phyloP scores from a whole-genome alignment of 2,329 filamentous ascomycete genomes.

The Aspergillus tamarii region DNA sequence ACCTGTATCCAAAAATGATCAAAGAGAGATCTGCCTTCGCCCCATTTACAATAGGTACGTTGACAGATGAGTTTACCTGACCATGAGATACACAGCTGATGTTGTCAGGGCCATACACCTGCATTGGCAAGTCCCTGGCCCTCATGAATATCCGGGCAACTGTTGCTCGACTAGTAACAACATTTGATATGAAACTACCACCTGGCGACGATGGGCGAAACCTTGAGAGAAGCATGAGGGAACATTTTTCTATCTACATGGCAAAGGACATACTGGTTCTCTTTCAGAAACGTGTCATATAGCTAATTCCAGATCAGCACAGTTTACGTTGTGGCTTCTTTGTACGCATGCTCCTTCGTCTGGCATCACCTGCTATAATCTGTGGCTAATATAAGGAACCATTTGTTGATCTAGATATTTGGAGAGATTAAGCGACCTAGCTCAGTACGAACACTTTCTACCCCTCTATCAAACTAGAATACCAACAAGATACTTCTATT shows the following conservation, averaged over 20 bases:
- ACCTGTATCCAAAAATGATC: constrained; percentile 35
- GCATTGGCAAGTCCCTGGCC: constrained; percentile 10
- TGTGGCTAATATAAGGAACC: background rate
- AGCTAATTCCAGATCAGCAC: background rate
- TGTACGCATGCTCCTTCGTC: background rate
- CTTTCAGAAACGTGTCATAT: background rate
- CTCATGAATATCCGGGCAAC: constrained; percentile 10
- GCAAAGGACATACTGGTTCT: background rate
- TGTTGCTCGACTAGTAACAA: constrained; percentile 6
- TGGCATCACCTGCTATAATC: background rate
- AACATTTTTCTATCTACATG: constrained; percentile 6
- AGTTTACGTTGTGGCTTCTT: background rate
- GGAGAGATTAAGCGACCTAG: background rate
- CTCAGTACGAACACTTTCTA: no score
- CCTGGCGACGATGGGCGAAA: constrained; percentile 5
- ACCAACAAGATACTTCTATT: background rate
- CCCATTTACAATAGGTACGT: constrained; percentile 38
- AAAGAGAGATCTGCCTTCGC: constrained; percentile 38
- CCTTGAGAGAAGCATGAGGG: constrained; percentile 6
- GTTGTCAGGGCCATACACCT: constrained; percentile 5
- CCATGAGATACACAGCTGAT: background rate
- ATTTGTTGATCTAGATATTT: background rate
- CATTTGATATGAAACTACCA: constrained; percentile 6
- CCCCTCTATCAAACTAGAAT: background rate
- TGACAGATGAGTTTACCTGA: background rate